These are phyloP conservation scores for Fusarium penzigii DNA, from an alignment of 2,329 filamentous ascomycete species.

Conservation along the genomic window DNA sequence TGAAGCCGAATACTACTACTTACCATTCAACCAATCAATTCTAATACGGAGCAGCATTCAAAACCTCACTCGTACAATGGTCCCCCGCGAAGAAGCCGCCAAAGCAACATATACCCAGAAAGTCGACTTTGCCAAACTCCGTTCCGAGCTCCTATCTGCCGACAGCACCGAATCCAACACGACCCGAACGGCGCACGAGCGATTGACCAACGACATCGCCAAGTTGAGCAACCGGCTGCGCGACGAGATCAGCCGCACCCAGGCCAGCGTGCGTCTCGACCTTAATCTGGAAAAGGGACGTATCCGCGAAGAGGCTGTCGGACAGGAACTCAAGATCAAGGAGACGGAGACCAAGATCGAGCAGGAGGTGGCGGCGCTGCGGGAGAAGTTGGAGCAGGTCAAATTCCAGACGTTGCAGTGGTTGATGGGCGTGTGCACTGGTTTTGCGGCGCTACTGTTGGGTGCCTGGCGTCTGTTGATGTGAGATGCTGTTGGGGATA, in stretches of 20 bases:
- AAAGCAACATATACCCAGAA: conserved; percentile 83
- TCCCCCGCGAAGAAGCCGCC: conserved; percentile 88
- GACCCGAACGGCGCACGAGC: conserved; percentile 87
- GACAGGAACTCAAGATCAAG: conserved; percentile 96
- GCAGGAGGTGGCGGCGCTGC: conserved; percentile 87
- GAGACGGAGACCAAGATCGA: conserved; percentile 99
- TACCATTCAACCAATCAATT: background rate
- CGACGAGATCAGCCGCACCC: conserved; percentile 92
- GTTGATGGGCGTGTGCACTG: conserved; percentile 83
- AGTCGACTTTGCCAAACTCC: conserved; percentile 96
- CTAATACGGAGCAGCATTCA: conserved; percentile 66
- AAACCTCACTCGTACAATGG: conserved; percentile 97
- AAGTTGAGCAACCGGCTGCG: conserved; percentile 87
- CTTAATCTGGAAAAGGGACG: conserved; percentile 95
- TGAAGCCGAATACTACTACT: background rate
- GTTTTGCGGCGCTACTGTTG: conserved; percentile 65
- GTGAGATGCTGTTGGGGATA: conserved; percentile 37
- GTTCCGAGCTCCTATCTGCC: conserved; percentile 87
- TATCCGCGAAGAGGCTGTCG: conserved; percentile 93
- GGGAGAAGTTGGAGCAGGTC: conserved; percentile 92
- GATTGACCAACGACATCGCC: conserved; percentile 89
- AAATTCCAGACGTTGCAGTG: conserved; percentile 98
- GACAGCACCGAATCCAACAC: conserved; percentile 90
- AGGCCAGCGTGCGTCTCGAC: conserved; percentile 89
- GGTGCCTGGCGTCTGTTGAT: conserved; percentile 72